Conservation (phyloP, 2,329 filamentous ascomycete genomes). For the Fusarium sp. region DNA sequence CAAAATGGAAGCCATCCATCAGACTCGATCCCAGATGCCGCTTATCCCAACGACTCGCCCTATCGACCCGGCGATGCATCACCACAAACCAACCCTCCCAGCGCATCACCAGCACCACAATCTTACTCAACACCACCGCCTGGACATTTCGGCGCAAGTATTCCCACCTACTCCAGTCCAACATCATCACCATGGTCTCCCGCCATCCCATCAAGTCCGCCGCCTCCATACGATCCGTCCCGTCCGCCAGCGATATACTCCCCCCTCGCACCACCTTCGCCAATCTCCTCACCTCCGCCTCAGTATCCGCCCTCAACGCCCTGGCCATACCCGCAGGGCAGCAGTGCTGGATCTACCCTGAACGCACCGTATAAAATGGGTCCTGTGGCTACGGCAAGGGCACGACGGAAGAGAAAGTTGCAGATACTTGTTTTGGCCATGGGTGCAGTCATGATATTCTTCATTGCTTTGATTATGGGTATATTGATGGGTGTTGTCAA, state of each 20-base stretch:
- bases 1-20: conserved; percentile 46
- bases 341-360: conserved; percentile 32
- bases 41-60: conserved; percentile 51
- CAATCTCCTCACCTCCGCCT: conserved; percentile 25
- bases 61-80: conserved; percentile 44
- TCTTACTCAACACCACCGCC: conserved; percentile 30
- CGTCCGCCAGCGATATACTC: conserved; percentile 47
- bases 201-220: conserved; percentile 43
- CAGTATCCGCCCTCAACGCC: conserved; percentile 38
- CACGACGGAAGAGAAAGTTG: conserved; percentile 39
- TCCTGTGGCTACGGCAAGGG: conserved; percentile 42
- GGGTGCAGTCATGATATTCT: conserved; percentile 43
- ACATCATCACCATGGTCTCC: conserved; percentile 34
- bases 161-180: conserved; percentile 32
- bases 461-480: conserved; percentile 46
- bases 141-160: conserved; percentile 15
- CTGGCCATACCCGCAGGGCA: conserved; percentile 39
- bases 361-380: conserved; percentile 41
- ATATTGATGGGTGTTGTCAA: conserved; percentile 48
- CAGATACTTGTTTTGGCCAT: conserved; percentile 43
- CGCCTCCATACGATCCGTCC: conserved; percentile 49
- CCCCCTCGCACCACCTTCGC: conserved; percentile 32
- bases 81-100: conserved; percentile 18
- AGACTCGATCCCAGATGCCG: conserved; percentile 50
- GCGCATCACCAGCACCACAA: conserved; percentile 14